Evolutionary conservation across 495 filamentous ascomycete species (phyloP), one percentile per base, ranked within the genome.

Genomic region (Sporormia fimetaria): DNA sequence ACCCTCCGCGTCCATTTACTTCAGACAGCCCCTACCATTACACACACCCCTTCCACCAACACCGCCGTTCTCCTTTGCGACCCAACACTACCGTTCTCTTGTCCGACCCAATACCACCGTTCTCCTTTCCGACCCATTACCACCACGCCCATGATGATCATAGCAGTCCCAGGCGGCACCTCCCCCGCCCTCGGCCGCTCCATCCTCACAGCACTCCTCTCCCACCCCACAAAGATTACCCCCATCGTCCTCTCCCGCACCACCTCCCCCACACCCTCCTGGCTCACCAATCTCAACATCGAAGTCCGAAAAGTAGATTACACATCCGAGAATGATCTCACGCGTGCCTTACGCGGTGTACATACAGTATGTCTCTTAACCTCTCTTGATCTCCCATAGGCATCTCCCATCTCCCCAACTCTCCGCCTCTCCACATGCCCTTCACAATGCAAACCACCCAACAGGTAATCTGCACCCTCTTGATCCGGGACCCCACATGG

Each of bases 291-390:
- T 6, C 29, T 24, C 6, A 20, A 17, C n/a, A 24, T 47, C 8
- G 44, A 47, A 26, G 20, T 41, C 26, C 37, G 37, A 5, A 39
- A 34, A 20, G 48, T 60, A 10, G 43, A 61, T 24, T 61, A 60
- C 47, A 40, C 34, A 6, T 57, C 52, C 11, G 5, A 49, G 5
- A 16, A 31, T 14, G 47, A 42, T 12, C 54, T 61, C 15, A 39
- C 47, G 7, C 7, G 24, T 7, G 49, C 56, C 6, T 44, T 63
- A 3, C 10, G 23, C 1, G 52, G 47, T 18, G 40, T 59, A 1
- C 32, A 58, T 31, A 57, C 47, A 6, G 47, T 63, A 4, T 42
- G 25, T 30, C 12, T 57, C 27, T 54, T n/a, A n/a, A n/a, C n/a
- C n/a, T n/a, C n/a, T n/a, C n/a, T n/a, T n/a, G n/a, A n/a, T n/a